Percentiles rank a stretch among this genome's conserved stretches.
Evolutionary conservation across 2,329 filamentous ascomycete genomes (phyloP).

Genomic region (Pleomassaria siparia): DNA sequence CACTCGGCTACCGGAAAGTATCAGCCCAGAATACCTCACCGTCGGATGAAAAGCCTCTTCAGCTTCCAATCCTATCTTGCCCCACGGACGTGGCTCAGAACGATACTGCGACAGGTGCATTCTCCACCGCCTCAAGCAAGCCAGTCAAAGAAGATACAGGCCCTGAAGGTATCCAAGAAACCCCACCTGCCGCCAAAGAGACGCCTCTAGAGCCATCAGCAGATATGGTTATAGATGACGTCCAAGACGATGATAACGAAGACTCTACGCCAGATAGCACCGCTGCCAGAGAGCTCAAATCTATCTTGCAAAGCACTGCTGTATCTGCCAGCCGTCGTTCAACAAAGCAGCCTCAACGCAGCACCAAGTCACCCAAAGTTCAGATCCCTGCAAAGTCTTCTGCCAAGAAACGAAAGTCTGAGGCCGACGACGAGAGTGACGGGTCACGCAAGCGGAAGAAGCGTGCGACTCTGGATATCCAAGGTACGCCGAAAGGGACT

Average conservation of each 20-base stretch:
- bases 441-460: background rate
- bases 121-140: slow-evolving; percentile 22
- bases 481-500: background rate
- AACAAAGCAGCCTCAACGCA: background rate
- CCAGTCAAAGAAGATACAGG: slow-evolving; percentile 1
- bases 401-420: slow-evolving; percentile 7
- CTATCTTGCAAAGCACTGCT: no score
- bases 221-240: no score
- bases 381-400: background rate
- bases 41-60: background rate
- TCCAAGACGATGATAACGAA: no score
- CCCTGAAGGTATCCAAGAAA: slow-evolving; percentile 5
- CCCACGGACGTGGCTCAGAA: no score
- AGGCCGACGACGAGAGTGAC: slow-evolving; percentile 9
- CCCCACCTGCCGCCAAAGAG: no score
- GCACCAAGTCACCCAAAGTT: background rate
- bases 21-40: slow-evolving; percentile 5
- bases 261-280: background rate
- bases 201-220: no score
- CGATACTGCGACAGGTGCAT: no score
- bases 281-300: background rate
- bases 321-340: no score
- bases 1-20: slow-evolving; percentile 1
- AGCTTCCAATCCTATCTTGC: no score
- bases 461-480: background rate